A percentile compares a stretch with the other conserved stretches of the same genome.
Evolutionary conservation across 352 stramenopile genomes (phyloP).

Genomic region (Pythium plurisporium): DNA sequence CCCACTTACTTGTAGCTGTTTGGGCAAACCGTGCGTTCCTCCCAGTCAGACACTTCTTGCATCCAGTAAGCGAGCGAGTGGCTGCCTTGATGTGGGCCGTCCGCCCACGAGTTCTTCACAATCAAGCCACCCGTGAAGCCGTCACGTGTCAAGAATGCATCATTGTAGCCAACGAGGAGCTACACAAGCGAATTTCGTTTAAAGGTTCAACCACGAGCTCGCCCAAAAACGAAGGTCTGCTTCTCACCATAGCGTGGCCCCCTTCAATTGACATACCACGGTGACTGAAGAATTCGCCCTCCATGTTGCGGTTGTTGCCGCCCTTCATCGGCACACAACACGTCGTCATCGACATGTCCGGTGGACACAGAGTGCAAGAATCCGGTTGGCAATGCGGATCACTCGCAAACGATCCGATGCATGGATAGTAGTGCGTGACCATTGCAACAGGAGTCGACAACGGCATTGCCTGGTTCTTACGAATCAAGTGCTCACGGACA

Average conservation of each 20-base stretch:
- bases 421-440: conserved; percentile 81
- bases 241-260: conserved; percentile 62
- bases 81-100: conserved; percentile 58
- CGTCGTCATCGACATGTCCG: conserved; percentile 70
- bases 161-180: conserved; percentile 78
- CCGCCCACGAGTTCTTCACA: conserved; percentile 73
- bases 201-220: background rate
- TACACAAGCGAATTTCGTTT: conserved; percentile 12
- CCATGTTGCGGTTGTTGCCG: conserved; percentile 75
- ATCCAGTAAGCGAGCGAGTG: conserved; percentile 81
- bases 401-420: conserved; percentile 52
- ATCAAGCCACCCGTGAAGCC: conserved; percentile 71
- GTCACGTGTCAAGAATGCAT: conserved; percentile 68
- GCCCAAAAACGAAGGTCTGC: background rate
- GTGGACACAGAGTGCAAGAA: conserved; percentile 63
- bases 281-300: conserved; percentile 81
- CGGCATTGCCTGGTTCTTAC: conserved; percentile 74
- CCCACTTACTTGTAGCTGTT: conserved; percentile 75
- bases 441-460: conserved; percentile 69
- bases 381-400: conserved; percentile 60
- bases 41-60: conserved; percentile 78
- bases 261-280: conserved; percentile 76
- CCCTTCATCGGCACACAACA: conserved; percentile 71
- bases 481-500: conserved; percentile 62
- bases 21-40: conserved; percentile 69